A percentile compares a stretch with the other conserved stretches of the same genome.
Conservation (phyloP, 176 grass and related monocot genomes). For the Puya raimondii region DNA sequence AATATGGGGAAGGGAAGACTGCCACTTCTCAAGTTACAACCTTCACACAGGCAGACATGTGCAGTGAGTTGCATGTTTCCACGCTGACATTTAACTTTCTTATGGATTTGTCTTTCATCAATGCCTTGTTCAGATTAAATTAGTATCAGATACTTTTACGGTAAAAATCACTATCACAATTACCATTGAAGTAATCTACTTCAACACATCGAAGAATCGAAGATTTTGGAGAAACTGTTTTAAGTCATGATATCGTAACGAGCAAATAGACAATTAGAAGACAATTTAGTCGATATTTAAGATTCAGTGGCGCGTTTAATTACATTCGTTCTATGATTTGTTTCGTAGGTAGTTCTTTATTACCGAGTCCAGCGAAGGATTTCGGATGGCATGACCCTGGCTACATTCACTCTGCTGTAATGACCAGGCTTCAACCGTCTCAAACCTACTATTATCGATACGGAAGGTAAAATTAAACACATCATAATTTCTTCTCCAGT, state of each 20-base stretch:
- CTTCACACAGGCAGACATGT: constrained; percentile 70
- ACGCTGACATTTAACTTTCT: background rate
- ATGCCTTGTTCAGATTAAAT: too few species aligned
- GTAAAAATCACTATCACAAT: background rate
- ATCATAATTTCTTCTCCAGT: background rate
- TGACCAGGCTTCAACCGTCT: constrained; percentile 60
- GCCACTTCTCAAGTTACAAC: constrained; percentile 37
- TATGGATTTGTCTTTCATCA: background rate
- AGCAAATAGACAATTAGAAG: too few species aligned
- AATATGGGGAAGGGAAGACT: constrained; percentile 31
- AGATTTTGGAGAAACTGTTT: too few species aligned
- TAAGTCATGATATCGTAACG: background rate
- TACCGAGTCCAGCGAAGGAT: constrained; percentile 65
- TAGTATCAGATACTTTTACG: too few species aligned
- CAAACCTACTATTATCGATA: constrained; percentile 54
- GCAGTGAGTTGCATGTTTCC: constrained; percentile 37
- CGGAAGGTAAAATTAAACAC: constrained; percentile 38
- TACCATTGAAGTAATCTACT: too few species aligned
- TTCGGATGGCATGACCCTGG: constrained; percentile 88
- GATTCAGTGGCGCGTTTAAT: too few species aligned
- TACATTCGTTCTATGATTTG: background rate
- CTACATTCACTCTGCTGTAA: constrained; percentile 63
- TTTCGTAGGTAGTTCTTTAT: constrained; percentile 2
- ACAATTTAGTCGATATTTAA: too few species aligned
- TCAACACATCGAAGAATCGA: too few species aligned